Evolutionary conservation across 305 asterid genomes (phyloP).

Genomic region (Withania somnifera): DNA sequence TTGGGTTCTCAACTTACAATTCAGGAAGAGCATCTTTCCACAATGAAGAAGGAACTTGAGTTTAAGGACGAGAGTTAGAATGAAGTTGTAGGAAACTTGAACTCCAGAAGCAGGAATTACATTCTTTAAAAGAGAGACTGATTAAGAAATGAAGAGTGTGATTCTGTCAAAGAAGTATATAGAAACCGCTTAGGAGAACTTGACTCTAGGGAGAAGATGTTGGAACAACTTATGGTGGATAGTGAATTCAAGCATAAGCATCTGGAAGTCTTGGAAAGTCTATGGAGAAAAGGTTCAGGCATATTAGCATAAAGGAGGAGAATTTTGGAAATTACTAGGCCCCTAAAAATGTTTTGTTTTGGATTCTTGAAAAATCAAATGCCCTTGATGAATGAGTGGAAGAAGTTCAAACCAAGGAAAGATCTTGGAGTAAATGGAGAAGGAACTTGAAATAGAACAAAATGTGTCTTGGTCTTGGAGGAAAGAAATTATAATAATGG

Average conservation of each 20-base stretch:
- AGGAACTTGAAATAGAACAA: not conserved
- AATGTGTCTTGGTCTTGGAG: not conserved
- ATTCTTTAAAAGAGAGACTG: not conserved
- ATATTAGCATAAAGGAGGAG: not conserved
- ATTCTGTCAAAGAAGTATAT: not conserved
- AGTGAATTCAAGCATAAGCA: no score
- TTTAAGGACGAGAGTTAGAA: not conserved
- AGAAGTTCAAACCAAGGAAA: not conserved
- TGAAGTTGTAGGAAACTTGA: not conserved
- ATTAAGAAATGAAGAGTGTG: not conserved
- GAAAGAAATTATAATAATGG: no score
- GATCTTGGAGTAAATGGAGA: not conserved
- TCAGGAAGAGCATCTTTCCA: not conserved
- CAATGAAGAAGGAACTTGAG: not conserved
- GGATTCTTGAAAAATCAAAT: not conserved
- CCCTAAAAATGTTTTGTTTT: not conserved
- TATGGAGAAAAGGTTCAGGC: not conserved
- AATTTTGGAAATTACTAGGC: not conserved
- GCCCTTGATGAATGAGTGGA: not conserved
- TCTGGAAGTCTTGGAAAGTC: no score
- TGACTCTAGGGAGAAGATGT: not conserved
- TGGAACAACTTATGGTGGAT: no score
- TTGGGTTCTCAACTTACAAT: not conserved
- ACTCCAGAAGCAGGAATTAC: not conserved
- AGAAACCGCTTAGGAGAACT: not conserved